phyloP scores from a whole-genome alignment of 495 filamentous ascomycete genomes.

The Podospora didyma region DNA sequence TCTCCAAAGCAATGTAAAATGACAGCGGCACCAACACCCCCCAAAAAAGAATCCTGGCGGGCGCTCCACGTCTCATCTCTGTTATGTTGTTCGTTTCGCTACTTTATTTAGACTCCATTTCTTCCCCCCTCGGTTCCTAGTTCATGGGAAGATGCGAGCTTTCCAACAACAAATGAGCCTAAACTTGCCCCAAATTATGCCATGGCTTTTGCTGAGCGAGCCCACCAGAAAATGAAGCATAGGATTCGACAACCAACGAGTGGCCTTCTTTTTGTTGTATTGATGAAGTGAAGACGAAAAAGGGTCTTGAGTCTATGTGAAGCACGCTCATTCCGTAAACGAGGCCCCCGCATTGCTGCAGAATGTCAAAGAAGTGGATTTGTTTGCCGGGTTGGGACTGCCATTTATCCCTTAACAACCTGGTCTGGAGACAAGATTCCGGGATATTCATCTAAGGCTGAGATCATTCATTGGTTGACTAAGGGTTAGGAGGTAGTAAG shows the following conservation, averaged over 20 bases:
- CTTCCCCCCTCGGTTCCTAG: background rate
- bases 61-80: background rate
- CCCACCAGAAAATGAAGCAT: too few species aligned
- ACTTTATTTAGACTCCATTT: slow-evolving; percentile 8
- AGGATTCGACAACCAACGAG: too few species aligned
- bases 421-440: background rate
- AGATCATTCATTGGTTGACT: too few species aligned
- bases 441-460: background rate
- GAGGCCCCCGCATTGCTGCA: background rate
- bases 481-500: too few species aligned
- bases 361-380: background rate
- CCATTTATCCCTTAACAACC: background rate
- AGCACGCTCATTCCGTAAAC: background rate
- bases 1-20: too few species aligned
- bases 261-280: too few species aligned
- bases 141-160: background rate
- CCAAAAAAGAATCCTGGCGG: too few species aligned
- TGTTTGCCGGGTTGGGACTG: background rate
- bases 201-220: background rate
- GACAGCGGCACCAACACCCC: background rate
- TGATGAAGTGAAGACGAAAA: too few species aligned
- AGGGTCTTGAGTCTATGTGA: too few species aligned
- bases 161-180: slow-evolving; percentile 1
- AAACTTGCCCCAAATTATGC: background rate
- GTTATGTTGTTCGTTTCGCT: background rate